phyloP scores from a whole-genome alignment of 495 filamentous ascomycete species.

The Glonium stellatum region DNA sequence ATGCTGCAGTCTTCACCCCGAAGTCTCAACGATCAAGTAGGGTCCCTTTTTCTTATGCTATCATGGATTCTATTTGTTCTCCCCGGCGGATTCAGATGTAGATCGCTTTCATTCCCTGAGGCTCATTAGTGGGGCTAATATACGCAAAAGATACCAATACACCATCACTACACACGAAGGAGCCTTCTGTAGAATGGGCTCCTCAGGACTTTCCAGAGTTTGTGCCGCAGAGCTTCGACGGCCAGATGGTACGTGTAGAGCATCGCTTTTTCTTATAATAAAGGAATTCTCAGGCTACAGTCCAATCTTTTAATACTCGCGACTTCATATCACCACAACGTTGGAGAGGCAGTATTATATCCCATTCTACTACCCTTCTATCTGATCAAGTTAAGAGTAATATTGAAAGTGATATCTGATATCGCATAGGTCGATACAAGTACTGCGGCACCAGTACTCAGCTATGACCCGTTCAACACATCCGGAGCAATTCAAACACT shows the following conservation, averaged over 20 bases:
- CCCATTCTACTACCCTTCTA: not conserved
- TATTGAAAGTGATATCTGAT: not conserved
- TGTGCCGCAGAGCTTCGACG: conserved; percentile 67
- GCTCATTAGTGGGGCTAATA: conserved; percentile 22
- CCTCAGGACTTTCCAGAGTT: conserved; percentile 67
- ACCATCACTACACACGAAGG: conserved; percentile 47
- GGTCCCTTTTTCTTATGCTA: conserved; percentile 24
- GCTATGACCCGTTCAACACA: conserved; percentile 25
- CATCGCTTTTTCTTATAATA: conserved; percentile 12
- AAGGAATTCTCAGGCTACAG: no score
- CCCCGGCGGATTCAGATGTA: no score
- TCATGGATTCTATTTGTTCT: no score
- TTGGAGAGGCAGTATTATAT: no score
- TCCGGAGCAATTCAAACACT: conserved; percentile 13
- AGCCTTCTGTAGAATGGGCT: conserved; percentile 48
- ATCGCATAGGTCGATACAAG: conserved; percentile 21
- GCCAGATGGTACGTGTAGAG: conserved; percentile 47
- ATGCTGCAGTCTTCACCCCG: conserved; percentile 88
- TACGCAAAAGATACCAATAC: conserved; percentile 40
- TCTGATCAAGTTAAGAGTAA: not conserved
- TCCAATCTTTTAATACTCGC: no score
- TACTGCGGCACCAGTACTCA: conserved; percentile 6
- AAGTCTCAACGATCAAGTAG: conserved; percentile 34
- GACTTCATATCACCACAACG: no score
- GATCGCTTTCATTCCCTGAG: no score